A percentile compares a stretch with the other conserved stretches of the same genome.
Evolutionary conservation across 1,284 basidiomycete genomes (phyloP).

Genomic region (Schizophyllum amplum): DNA sequence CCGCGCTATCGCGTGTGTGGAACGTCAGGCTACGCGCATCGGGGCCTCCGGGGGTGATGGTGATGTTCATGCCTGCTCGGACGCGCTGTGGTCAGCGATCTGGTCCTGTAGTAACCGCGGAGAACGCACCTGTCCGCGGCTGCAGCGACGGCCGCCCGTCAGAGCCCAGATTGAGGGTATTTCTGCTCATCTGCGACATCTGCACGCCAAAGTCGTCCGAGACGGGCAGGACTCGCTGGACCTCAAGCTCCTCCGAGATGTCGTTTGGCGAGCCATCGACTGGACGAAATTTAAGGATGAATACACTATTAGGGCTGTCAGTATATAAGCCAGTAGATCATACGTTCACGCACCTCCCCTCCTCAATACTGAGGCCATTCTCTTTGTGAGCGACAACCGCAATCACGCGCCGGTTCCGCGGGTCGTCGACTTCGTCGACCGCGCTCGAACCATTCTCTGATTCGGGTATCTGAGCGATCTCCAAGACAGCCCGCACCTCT

Average conservation of each 20-base stretch:
- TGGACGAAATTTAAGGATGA: slow-evolving; percentile 32
- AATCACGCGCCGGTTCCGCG: slow-evolving; percentile 16
- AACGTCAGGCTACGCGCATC: slow-evolving; percentile 30
- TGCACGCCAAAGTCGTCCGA: slow-evolving; percentile 41
- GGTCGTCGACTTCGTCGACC: neutral
- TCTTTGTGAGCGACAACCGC: slow-evolving; percentile 28
- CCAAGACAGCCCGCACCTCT: neutral
- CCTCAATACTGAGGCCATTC: slow-evolving; percentile 21
- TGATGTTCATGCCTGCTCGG: slow-evolving; percentile 36
- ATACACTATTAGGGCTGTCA: slow-evolving; percentile 27
- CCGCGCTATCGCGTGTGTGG: slow-evolving; percentile 38
- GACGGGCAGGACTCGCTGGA: slow-evolving; percentile 44
- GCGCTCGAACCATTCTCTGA: neutral
- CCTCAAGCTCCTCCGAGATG: slow-evolving; percentile 23
- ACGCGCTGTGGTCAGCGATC: slow-evolving; percentile 19
- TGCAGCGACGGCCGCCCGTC: slow-evolving; percentile 14
- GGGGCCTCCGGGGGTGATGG: slow-evolving; percentile 25
- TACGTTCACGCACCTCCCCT: slow-evolving; percentile 26
- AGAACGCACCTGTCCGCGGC: slow-evolving; percentile 25
- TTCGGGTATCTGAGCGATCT: neutral
- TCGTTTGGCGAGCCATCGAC: slow-evolving; percentile 14
- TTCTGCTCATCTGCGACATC: slow-evolving; percentile 39
- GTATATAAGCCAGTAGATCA: neutral
- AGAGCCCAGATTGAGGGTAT: slow-evolving; percentile 19
- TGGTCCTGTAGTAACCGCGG: slow-evolving; percentile 1